Conservation (phyloP, 306 rosid genomes). For the Astragalus membranaceus region DNA sequence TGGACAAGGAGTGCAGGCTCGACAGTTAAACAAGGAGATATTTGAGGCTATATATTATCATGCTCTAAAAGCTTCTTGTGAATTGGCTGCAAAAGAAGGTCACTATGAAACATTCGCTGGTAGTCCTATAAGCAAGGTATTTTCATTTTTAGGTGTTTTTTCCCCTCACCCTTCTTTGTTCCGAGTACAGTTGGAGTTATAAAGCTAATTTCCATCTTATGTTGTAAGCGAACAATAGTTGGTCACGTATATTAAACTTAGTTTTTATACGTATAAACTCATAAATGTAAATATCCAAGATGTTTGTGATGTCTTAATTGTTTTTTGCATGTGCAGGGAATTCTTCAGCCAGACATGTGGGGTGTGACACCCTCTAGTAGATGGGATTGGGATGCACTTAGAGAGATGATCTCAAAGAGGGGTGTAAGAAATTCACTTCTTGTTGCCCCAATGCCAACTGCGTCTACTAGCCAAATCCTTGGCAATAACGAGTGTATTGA, state of each 20-base stretch:
- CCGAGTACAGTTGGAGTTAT: not conserved
- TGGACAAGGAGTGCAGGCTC: constrained; percentile 53
- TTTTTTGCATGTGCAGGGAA: constrained; percentile 44
- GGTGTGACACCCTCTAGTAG: constrained; percentile 53
- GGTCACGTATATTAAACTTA: not conserved
- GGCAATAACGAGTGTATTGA: constrained; percentile 94
- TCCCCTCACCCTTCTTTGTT: too few species aligned
- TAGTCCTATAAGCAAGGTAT: constrained; percentile 84
- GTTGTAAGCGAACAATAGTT: not conserved
- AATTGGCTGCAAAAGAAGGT: constrained; percentile 70
- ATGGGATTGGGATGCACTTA: constrained; percentile 70
- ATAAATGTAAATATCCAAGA: not conserved
- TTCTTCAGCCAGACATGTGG: constrained; percentile 95
- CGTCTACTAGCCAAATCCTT: constrained; percentile 88
- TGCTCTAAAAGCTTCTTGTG: constrained; percentile 70
- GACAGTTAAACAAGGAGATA: constrained; percentile 84
- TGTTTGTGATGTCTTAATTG: not conserved
- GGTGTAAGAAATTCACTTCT: constrained; percentile 90
- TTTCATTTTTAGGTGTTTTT: not conserved
- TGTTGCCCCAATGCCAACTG: constrained; percentile 89
- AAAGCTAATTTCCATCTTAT: not conserved
- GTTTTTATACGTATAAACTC: not conserved
- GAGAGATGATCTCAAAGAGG: constrained; percentile 39
- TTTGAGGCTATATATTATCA: constrained; percentile 86
- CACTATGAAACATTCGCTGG: constrained; percentile 76